Percentiles rank a stretch among this genome's conserved stretches.
These are phyloP conservation scores for Myrica gale DNA, from an alignment of 306 rosid species.

Conservation along the genomic window DNA sequence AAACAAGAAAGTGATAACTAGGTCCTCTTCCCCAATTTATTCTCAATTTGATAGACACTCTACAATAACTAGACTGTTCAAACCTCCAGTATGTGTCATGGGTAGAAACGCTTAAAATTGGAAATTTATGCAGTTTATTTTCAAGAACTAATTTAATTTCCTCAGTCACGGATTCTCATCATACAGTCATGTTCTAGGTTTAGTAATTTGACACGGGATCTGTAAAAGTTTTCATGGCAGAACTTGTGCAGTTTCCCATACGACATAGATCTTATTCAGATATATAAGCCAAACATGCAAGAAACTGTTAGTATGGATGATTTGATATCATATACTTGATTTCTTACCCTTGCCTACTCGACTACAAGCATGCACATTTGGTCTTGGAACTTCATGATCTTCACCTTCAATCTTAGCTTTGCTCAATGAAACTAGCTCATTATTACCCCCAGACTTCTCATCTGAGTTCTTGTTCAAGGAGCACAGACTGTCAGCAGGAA, in stretches of 20 bases:
- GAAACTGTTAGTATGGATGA: not conserved
- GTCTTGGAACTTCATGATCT: constrained; percentile 49
- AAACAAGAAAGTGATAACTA: constrained; percentile 21
- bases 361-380: constrained; percentile 42
- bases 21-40: constrained; percentile 22
- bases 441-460: constrained; percentile 40
- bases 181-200: not conserved
- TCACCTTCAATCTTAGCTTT: constrained; percentile 54
- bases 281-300: not conserved
- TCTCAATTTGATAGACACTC: constrained; percentile 15
- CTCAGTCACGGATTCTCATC: not conserved
- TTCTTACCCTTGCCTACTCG: constrained; percentile 69
- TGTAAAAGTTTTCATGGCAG: not conserved
- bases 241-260: not conserved
- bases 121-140: not conserved
- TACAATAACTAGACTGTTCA: constrained; percentile 13
- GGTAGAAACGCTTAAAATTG: not conserved
- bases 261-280: constrained; percentile 12
- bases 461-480: constrained; percentile 35
- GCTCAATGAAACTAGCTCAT: constrained; percentile 44
- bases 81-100: not conserved
- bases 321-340: not conserved
- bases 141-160: constrained; percentile 1
- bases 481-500: constrained; percentile 35
- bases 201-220: not conserved